Evolutionary conservation across 257 asterid species (phyloP), one percentile per base, ranked within the genome.

Genomic region (Fraxinus excelsior): DNA sequence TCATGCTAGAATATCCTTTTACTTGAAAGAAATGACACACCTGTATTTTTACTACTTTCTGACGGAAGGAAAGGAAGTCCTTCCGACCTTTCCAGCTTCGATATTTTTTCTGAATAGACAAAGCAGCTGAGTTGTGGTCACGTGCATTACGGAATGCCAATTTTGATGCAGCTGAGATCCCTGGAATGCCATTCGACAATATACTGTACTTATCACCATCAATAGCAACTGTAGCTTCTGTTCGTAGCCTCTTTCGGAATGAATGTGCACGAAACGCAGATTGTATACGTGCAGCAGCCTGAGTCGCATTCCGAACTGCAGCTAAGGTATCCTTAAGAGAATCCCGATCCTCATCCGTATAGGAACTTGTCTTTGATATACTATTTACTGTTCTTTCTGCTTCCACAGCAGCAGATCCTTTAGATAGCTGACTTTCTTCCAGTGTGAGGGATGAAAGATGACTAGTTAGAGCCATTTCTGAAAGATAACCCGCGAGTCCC

Each of bases 281-380:
- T 81, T 96, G 99, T 80, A 96, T 96, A 21, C 96, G 97, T 64
- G 98, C 97, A 75, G 99, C 99, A 74, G 99, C 98, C 87, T 88
- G 90, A 72, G 97, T 76, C 44, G 97, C 95, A 82, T 88, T 93
- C 9, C 97, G 90, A 26, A 88, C 97, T 10, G 97, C 99, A 77
- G 91, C 92, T 80, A 96, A 87, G 28, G 91, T 85, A 78, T 89
- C 88, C 80, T 87, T 84, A 7, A 96, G 91, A 80, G 96, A 86
- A 81, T 76, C 87, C 80, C 87, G 85, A 85, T 95, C 97, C 83
- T 85, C 98, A 26, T 77, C 80, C 26, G 74, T 74, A 8, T 75
- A 73, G 71, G 88, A 80, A 80, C 78, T 80, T 49, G 75, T 80
- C 53, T 67, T 65, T 44, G 94, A 79, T 76, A 91, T 72, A 35